Evolutionary conservation across 805 yeast species (phyloP).

Genomic region (Starmerella vaccinii): DNA sequence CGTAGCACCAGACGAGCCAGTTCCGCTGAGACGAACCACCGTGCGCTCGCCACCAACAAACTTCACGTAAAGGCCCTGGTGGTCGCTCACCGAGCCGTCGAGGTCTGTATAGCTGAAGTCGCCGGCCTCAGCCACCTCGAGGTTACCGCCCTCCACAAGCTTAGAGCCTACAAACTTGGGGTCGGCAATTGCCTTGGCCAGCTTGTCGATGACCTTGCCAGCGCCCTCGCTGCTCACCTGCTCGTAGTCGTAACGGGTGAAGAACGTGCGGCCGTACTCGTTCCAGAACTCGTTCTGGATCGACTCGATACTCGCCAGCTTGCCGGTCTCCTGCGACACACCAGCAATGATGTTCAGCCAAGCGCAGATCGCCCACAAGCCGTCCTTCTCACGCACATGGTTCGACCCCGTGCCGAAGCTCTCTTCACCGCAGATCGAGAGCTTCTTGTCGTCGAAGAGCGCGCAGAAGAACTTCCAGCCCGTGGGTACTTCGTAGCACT

Average conservation of each 20-base stretch:
- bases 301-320: conserved; percentile 59
- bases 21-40: conserved; percentile 86
- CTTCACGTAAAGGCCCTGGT: conserved; percentile 84
- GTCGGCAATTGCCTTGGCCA: conserved; percentile 35
- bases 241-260: conserved; percentile 92
- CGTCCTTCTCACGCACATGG: conserved; percentile 96
- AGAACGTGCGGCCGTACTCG: conserved; percentile 91
- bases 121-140: conserved; percentile 61
- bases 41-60: conserved; percentile 73
- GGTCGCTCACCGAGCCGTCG: conserved; percentile 78
- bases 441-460: conserved; percentile 80
- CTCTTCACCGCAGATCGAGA: conserved; percentile 96
- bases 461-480: conserved; percentile 99
- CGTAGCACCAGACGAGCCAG: conserved; percentile 97
- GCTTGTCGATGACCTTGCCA: conserved; percentile 46
- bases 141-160: conserved; percentile 35
- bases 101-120: conserved; percentile 88
- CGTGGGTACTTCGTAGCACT: conserved; percentile 90
- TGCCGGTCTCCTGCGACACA: conserved; percentile 49
- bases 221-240: conserved; percentile 72
- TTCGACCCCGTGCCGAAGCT: conserved; percentile 96
- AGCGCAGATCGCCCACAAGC: conserved; percentile 94
- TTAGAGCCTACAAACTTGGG: conserved; percentile 43
- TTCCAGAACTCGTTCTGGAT: conserved; percentile 83
- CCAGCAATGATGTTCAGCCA: conserved; percentile 94